Evolutionary conservation across 805 yeast species (phyloP).

Genomic region (Zygotorulaspora chibaensis): DNA sequence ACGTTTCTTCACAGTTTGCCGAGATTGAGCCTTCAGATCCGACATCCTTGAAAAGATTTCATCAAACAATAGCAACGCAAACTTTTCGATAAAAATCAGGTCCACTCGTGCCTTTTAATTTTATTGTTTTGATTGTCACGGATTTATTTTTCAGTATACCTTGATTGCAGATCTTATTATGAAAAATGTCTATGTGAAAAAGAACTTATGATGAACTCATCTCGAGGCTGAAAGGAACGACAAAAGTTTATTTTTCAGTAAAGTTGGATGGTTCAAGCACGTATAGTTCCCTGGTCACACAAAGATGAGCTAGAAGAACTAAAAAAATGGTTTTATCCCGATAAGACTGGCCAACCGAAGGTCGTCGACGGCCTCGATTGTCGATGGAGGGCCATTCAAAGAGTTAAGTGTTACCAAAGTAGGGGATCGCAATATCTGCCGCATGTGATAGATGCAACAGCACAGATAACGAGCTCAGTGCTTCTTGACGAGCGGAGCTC

Average conservation of each 20-base stretch:
- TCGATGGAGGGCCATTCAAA: slow-evolving; percentile 45
- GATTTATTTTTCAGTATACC: no score
- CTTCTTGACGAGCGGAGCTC: slow-evolving; percentile 39
- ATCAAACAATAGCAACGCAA: slow-evolving; percentile 1
- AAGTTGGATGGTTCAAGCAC: slow-evolving; percentile 23
- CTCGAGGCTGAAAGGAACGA: neutral
- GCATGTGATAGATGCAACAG: slow-evolving; percentile 67
- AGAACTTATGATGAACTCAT: no score
- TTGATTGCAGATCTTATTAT: neutral
- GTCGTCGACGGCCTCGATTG: slow-evolving; percentile 6
- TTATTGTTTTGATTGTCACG: neutral
- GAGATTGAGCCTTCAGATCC: slow-evolving; percentile 3
- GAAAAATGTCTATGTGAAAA: no score
- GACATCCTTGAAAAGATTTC: slow-evolving; percentile 2
- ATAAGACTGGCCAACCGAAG: slow-evolving; percentile 22
- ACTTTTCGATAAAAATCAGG: no score
- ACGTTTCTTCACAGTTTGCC: slow-evolving; percentile 18
- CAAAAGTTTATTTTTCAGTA: neutral
- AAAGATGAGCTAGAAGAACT: slow-evolving; percentile 43
- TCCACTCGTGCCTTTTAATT: neutral
- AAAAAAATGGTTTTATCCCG: slow-evolving; percentile 50
- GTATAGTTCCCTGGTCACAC: slow-evolving; percentile 39
- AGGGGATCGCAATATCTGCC: slow-evolving; percentile 57
- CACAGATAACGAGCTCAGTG: slow-evolving; percentile 49
- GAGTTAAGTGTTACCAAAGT: slow-evolving; percentile 50